phyloP scores from a whole-genome alignment of 208 protist species.

The Leishmania tarentolae region DNA sequence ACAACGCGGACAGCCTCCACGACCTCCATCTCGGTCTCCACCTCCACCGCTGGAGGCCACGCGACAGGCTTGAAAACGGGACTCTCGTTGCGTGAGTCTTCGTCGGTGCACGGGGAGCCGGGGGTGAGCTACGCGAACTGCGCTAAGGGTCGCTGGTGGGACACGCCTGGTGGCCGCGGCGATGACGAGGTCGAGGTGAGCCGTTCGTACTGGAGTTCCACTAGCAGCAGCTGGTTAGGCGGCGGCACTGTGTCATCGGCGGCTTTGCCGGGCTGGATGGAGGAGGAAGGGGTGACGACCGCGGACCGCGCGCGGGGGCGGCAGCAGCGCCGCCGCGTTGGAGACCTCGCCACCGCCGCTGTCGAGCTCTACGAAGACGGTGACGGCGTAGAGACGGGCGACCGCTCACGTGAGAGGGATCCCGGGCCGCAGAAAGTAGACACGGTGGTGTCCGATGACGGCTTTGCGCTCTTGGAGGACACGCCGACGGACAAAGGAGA shows the following conservation, averaged over 20 bases:
- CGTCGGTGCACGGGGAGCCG: slow-evolving; percentile 1
- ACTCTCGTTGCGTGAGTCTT: neutral
- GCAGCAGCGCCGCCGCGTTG: neutral
- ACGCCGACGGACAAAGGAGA: neutral
- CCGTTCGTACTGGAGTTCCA: slow-evolving; percentile 62
- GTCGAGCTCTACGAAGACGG: neutral
- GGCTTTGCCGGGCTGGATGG: slow-evolving; percentile 25
- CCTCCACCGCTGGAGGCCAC: neutral
- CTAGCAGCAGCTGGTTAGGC: slow-evolving; percentile 71
- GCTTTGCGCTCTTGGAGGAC: slow-evolving; percentile 23
- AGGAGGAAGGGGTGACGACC: slow-evolving; percentile 16
- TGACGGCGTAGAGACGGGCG: neutral
- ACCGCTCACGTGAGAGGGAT: slow-evolving; percentile 1
- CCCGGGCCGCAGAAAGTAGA: neutral
- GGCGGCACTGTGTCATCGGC: slow-evolving; percentile 24
- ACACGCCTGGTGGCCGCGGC: slow-evolving; percentile 46
- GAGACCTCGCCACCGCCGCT: neutral
- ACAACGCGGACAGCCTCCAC: slow-evolving; percentile 10
- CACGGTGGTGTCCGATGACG: slow-evolving; percentile 40
- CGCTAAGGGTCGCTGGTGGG: slow-evolving; percentile 59
- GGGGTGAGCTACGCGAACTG: slow-evolving; percentile 28
- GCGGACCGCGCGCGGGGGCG: neutral
- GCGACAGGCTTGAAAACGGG: neutral
- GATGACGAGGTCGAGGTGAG: slow-evolving; percentile 84
- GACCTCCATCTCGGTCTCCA: neutral